These are phyloP conservation scores for Globisporangium heterothallicum DNA, from an alignment of 352 stramenopile genomes.

Conservation along the genomic window DNA sequence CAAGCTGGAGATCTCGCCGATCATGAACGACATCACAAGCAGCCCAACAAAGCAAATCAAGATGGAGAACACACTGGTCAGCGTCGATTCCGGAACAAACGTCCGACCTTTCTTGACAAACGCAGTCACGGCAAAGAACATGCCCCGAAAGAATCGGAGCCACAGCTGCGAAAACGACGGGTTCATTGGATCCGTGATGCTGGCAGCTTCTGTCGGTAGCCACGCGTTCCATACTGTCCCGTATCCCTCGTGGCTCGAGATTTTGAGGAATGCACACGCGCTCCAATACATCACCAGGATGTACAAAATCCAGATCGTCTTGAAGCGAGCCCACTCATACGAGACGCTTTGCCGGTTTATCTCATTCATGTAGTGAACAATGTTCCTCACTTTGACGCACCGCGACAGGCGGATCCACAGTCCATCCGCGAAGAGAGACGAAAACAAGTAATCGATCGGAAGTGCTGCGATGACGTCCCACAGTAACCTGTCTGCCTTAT, in stretches of 20 bases:
- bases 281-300: constrained; percentile 53
- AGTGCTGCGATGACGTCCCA: constrained; percentile 40
- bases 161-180: constrained; percentile 26
- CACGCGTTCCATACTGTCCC: constrained; percentile 45
- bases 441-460: constrained; percentile 35
- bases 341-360: constrained; percentile 48
- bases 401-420: constrained; percentile 39
- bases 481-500: constrained; percentile 34
- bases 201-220: constrained; percentile 31
- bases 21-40: constrained; percentile 65
- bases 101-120: constrained; percentile 60
- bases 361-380: constrained; percentile 51
- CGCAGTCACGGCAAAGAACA: constrained; percentile 50
- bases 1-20: constrained; percentile 57
- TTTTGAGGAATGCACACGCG: constrained; percentile 42
- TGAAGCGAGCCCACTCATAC: constrained; percentile 49
- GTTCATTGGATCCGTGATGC: constrained; percentile 21
- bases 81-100: constrained; percentile 26
- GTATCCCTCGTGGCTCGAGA: constrained; percentile 36
- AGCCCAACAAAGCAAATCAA: constrained; percentile 44
- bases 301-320: constrained; percentile 51
- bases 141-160: constrained; percentile 38
- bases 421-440: neutral
- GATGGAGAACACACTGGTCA: constrained; percentile 41
- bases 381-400: constrained; percentile 50